phyloP scores from a whole-genome alignment of 768 basidiomycete genomes.

The Russula dissimulans region DNA sequence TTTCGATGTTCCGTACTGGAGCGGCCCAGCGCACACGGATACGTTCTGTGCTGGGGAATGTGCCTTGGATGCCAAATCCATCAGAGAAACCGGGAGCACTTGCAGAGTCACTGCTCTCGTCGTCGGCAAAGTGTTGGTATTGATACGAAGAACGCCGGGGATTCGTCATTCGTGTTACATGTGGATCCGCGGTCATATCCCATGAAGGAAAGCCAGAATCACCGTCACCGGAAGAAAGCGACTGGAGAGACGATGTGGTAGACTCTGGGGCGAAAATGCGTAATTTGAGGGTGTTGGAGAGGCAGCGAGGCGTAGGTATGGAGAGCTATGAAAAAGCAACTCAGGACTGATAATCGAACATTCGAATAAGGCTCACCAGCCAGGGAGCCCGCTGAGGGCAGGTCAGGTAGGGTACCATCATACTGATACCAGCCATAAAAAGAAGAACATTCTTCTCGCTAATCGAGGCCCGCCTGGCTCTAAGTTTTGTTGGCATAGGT shows the following conservation, averaged over 20 bases:
- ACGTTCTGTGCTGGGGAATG: constrained; percentile 69
- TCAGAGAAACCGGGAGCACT: constrained; percentile 44
- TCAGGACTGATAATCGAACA: background rate
- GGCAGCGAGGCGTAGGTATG: constrained; percentile 68
- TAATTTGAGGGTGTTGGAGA: constrained; percentile 66
- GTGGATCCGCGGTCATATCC: constrained; percentile 72
- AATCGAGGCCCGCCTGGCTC: constrained; percentile 42
- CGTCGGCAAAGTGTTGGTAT: constrained; percentile 67
- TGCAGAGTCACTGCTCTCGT: constrained; percentile 72
- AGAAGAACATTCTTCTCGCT: constrained; percentile 53
- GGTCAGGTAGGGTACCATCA: constrained; percentile 62
- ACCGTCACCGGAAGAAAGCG: constrained; percentile 67
- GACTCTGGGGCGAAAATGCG: constrained; percentile 60
- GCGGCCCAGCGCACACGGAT: constrained; percentile 69
- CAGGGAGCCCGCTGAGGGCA: constrained; percentile 68
- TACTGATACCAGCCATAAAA: constrained; percentile 75
- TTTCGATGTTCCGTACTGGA: constrained; percentile 34
- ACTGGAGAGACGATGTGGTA: constrained; percentile 54
- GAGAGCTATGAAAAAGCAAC: constrained; percentile 43
- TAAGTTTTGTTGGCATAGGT: constrained; percentile 12
- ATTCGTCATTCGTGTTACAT: constrained; percentile 48
- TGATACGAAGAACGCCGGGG: constrained; percentile 44
- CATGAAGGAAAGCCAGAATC: constrained; percentile 45
- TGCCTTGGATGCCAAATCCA: constrained; percentile 61
- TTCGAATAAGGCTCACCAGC: constrained; percentile 36